Evolutionary conservation across 2,329 filamentous ascomycete genomes (phyloP).

Genomic region (Colletotrichum sp.): DNA sequence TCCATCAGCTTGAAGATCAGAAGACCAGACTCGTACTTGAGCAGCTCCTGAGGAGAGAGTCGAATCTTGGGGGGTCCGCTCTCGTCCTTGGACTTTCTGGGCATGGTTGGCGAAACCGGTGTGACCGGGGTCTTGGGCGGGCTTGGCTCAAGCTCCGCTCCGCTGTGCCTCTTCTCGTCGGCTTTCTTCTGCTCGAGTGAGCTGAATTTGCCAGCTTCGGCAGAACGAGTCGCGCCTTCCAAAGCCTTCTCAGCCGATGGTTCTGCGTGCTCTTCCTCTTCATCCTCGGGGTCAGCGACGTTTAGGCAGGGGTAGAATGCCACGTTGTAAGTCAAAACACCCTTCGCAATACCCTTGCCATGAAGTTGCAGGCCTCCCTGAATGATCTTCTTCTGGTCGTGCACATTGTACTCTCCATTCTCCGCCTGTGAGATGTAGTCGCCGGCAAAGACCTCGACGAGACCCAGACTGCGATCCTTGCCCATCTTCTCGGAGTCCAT

Average conservation of each 20-base stretch:
- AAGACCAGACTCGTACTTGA: slow-evolving; percentile 87
- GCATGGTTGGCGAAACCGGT: slow-evolving; percentile 48
- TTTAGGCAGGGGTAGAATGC: slow-evolving; percentile 92
- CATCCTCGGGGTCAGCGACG: slow-evolving; percentile 87
- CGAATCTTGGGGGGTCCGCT: slow-evolving; percentile 74
- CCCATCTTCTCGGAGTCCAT: slow-evolving; percentile 96
- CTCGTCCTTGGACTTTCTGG: slow-evolving; percentile 56
- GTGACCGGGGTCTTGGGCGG: slow-evolving; percentile 48
- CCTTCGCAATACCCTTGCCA: slow-evolving; percentile 76
- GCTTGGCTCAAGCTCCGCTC: slow-evolving; percentile 24
- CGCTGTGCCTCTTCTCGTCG: slow-evolving; percentile 28
- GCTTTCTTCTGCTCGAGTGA: slow-evolving; percentile 33
- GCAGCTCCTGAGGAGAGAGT: slow-evolving; percentile 79
- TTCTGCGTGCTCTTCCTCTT: slow-evolving; percentile 63
- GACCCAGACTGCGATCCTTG: slow-evolving; percentile 86
- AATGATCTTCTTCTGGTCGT: slow-evolving; percentile 75
- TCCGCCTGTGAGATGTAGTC: slow-evolving; percentile 83
- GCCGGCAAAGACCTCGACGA: slow-evolving; percentile 75
- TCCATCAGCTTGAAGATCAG: slow-evolving; percentile 95
- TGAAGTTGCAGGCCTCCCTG: slow-evolving; percentile 76
- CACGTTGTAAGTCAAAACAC: slow-evolving; percentile 79
- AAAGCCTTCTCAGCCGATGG: slow-evolving; percentile 41
- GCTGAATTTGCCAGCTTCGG: slow-evolving; percentile 50
- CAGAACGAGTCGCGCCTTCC: slow-evolving; percentile 23
- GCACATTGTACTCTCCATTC: slow-evolving; percentile 78